Evolutionary conservation across 805 yeast species (phyloP).

Genomic region (Yamadazyma endophytica): DNA sequence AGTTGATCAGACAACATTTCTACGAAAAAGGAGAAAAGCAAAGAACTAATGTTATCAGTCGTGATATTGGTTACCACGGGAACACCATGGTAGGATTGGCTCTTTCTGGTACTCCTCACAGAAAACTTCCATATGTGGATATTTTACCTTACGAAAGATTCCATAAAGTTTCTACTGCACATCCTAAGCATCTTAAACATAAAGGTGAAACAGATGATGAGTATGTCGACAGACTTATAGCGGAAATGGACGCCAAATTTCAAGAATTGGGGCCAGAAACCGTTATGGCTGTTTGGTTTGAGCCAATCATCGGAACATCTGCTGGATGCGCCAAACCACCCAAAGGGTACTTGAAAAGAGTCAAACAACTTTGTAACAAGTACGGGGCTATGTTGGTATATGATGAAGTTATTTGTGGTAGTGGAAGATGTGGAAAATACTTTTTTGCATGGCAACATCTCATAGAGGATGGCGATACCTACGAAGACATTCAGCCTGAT

Average conservation of each 20-base stretch:
- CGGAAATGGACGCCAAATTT: slow-evolving; percentile 14
- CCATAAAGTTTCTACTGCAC: slow-evolving; percentile 14
- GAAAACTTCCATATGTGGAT: slow-evolving; percentile 12
- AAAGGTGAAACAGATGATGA: slow-evolving; percentile 15
- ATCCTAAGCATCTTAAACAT: slow-evolving; percentile 22
- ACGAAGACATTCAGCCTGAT: slow-evolving; percentile 42
- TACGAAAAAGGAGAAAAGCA: slow-evolving; percentile 15
- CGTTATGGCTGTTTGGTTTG: slow-evolving; percentile 16
- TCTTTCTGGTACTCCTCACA: slow-evolving; percentile 11
- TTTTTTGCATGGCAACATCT: slow-evolving; percentile 43
- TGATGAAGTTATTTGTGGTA: slow-evolving; percentile 32
- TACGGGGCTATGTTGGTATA: slow-evolving; percentile 22
- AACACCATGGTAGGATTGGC: slow-evolving; percentile 20
- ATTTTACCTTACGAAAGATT: slow-evolving; percentile 13
- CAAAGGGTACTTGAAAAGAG: slow-evolving; percentile 17
- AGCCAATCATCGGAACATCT: slow-evolving; percentile 20
- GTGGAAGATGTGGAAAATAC: slow-evolving; percentile 18
- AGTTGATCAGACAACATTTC: slow-evolving; percentile 17
- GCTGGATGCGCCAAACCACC: slow-evolving; percentile 19
- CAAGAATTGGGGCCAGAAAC: slow-evolving; percentile 18
- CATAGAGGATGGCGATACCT: slow-evolving; percentile 1
- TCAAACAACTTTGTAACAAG: slow-evolving; percentile 21
- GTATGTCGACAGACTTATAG: slow-evolving; percentile 14
- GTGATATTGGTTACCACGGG: slow-evolving; percentile 20
- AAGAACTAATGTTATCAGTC: slow-evolving; percentile 16